Conservation (phyloP, 345 rosid genomes). For the Citrus sinensis region DVS_A1.0 CM039166.1:19004501-19005000, state of each 20-base stretch:
- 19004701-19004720: conserved; percentile 52
- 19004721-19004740: conserved; percentile 45
- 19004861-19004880: conserved; percentile 68
- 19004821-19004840: conserved; percentile 67
- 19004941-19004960: conserved; percentile 68
- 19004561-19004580: conserved; percentile 46
- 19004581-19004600: conserved; percentile 54
- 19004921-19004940: conserved; percentile 67
- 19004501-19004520: conserved; percentile 10
- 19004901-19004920: conserved; percentile 42
- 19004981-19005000: conserved; percentile 37
- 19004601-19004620: conserved; percentile 51
- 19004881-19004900: conserved; percentile 81
- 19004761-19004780: conserved; percentile 53
- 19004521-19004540: conserved; percentile 2
- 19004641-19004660: conserved; percentile 53
- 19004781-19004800: conserved; percentile 69
- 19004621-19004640: conserved; percentile 71
- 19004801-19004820: conserved; percentile 79
- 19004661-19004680: conserved; percentile 61
- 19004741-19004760: conserved; percentile 74
- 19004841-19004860: conserved; percentile 49
- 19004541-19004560: conserved; percentile 3
- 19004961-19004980: conserved; percentile 51
- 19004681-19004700: conserved; percentile 42